Conservation (phyloP, 169 alveolate species). For the Plasmodium reichenowi region DNA sequence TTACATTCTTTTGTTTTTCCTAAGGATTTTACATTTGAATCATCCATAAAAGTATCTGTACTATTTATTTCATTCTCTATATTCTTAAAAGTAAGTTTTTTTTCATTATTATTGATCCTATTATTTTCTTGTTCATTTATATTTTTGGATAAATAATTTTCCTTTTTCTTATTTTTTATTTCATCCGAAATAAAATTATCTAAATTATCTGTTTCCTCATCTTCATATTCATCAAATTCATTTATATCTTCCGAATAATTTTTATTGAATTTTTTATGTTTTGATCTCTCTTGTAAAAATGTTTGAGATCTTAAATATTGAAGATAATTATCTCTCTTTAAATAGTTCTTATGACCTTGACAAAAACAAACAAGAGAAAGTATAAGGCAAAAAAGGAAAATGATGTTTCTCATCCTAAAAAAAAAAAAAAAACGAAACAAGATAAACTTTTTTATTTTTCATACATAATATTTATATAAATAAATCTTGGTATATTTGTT, state of each 20-base stretch:
- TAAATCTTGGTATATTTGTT: too few relatives aligned
- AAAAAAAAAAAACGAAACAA: not conserved
- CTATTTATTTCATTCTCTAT: conserved; percentile 53
- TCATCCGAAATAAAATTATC: not conserved
- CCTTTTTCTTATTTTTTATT: not conserved
- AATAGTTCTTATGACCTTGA: conserved; percentile 33
- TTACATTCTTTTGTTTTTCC: conserved; percentile 57
- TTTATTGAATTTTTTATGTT: conserved; percentile 15
- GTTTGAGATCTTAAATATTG: conserved; percentile 56
- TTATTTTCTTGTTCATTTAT: not conserved
- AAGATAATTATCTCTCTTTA: conserved; percentile 39
- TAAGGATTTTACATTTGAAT: conserved; percentile 5
- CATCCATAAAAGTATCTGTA: conserved; percentile 14
- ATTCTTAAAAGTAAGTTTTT: conserved; percentile 49
- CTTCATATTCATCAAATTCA: conserved; percentile 66
- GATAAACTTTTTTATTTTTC: not conserved
- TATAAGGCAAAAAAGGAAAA: not conserved
- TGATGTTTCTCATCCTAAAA: conserved; percentile 24
- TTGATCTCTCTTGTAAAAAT: conserved; percentile 39
- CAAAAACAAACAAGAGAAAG: conserved; percentile 30
- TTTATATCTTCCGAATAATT: conserved; percentile 59
- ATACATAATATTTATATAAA: not conserved
- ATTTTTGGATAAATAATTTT: not conserved
- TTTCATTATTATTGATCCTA: conserved; percentile 1
- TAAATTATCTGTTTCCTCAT: conserved; percentile 24